These are phyloP conservation scores for Penicillium sp. DNA, from an alignment of 2,329 filamentous ascomycete genomes.

Conservation along the genomic window DNA sequence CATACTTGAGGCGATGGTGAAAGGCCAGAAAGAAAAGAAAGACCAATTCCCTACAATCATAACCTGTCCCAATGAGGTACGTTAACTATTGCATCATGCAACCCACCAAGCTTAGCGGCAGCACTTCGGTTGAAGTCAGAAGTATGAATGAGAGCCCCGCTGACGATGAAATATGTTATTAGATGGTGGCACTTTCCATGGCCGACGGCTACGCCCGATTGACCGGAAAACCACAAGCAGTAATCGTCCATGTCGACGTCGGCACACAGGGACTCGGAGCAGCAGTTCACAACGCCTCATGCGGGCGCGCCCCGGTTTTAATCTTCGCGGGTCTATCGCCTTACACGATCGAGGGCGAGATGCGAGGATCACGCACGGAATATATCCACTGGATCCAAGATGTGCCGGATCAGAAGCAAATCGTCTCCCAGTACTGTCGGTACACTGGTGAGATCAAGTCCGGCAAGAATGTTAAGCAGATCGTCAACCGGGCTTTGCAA, in stretches of 20 bases:
- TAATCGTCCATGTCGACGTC: constrained; percentile 79
- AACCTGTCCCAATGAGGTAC: constrained; percentile 76
- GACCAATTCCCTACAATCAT: constrained; percentile 70
- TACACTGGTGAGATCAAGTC: constrained; percentile 82
- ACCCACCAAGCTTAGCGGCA: not conserved
- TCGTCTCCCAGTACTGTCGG: constrained; percentile 80
- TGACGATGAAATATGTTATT: constrained; percentile 2
- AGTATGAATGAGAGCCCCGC: not conserved
- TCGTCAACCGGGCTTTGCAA: constrained; percentile 80
- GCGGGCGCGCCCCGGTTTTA: constrained; percentile 70
- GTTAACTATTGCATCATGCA: constrained; percentile 10
- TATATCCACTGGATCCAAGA: constrained; percentile 88
- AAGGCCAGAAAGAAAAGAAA: constrained; percentile 66
- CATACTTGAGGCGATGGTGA: constrained; percentile 78
- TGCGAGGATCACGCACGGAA: constrained; percentile 73
- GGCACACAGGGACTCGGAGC: constrained; percentile 76
- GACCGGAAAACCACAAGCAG: constrained; percentile 70
- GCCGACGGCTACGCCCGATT: constrained; percentile 76
- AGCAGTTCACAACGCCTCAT: constrained; percentile 76
- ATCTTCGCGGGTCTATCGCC: constrained; percentile 78
- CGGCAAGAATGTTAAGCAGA: constrained; percentile 82
- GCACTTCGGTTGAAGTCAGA: constrained; percentile 13
- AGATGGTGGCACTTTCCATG: constrained; percentile 86
- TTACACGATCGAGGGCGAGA: constrained; percentile 74
- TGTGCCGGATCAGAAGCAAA: constrained; percentile 76